Base-by-base conservation (phyloP, 805 yeast species). In the Nakazawaea ambrosiae region DNA sequence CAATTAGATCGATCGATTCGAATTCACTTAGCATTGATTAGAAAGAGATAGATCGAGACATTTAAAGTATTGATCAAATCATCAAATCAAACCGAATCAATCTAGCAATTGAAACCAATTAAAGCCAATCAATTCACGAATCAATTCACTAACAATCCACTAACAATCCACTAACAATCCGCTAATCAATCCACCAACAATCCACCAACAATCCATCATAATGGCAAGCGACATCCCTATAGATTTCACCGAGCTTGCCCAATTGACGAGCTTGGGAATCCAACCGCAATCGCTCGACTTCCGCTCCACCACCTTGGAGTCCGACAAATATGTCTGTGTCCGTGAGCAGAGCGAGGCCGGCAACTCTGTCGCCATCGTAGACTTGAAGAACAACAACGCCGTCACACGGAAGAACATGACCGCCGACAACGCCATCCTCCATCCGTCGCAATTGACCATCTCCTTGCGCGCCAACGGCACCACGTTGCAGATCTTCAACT, bases 381-480 rank as follows among this genome's bases (percentile, higher is more conserved):
- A 92, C 56, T 70, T 92, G 53, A 70, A 75, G 46, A 78, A 84
- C 55, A 78, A 78, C 65, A 85, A 85, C 61, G 73, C 76, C 50
- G 77, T 89, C 43, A 81, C 84, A 17, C 79, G 94, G 55, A 90
- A 92, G 63, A 83, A 85, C 59, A 92, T 92, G 96, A 74, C 85
- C 39, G 99, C 98, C 31, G 99, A 92, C 63, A 84, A 88, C 45
- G 97, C 97, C 35, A 92, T 92, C 56, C 80, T 92, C 92, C 94
- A 88, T 61, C 97, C 98, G 24, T 55, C 64, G n/a, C 78, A 81
- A 59, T 78, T 82, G 61, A 87, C 89, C 45, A 88, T 92, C 50
- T 87, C 96, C 12, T 75, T 92, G 47, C 77, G 97, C 56, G 97
- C 97, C 30, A 92, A 88, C 55, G 96, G 96, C 48, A 88, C 96